These are phyloP conservation scores for Biscutella auriculata DNA, from an alignment of 441 rosid species.

Conservation along the genomic window DNA sequence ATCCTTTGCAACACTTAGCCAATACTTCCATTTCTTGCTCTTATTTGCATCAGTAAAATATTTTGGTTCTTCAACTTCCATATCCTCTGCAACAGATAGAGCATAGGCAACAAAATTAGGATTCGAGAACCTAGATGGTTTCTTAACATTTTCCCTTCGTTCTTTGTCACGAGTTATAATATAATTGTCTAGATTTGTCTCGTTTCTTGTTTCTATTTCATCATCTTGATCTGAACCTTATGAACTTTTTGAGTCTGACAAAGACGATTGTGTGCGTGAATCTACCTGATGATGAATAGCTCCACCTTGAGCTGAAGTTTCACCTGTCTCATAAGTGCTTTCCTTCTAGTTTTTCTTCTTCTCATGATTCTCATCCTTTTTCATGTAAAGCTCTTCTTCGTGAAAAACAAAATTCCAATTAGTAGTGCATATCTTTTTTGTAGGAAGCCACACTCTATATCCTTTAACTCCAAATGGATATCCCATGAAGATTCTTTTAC, in stretches of 20 bases:
- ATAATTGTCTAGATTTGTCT: not conserved
- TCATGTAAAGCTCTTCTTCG: too few relatives aligned
- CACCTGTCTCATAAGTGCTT: not conserved
- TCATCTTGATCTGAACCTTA: not conserved
- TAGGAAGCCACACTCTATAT: not conserved
- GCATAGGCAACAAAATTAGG: not conserved
- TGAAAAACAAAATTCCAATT: not conserved
- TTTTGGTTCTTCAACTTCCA: not conserved
- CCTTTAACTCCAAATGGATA: not conserved
- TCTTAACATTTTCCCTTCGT: not conserved
- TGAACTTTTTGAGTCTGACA: not conserved
- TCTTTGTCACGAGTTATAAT: not conserved
- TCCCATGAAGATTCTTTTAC: not conserved
- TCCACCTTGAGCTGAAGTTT: not conserved
- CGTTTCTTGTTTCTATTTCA: not conserved
- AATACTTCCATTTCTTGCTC: not conserved
- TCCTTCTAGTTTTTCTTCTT: too few relatives aligned
- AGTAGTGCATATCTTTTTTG: not conserved
- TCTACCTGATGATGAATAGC: not conserved
- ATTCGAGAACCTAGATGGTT: not conserved
- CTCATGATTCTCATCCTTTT: too few relatives aligned
- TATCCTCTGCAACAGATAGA: not conserved
- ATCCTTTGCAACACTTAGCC: not conserved
- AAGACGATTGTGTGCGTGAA: too few relatives aligned
- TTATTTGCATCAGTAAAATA: not conserved